phyloP scores from a whole-genome alignment of 2,329 filamentous ascomycete genomes.

The Bretziella fagacearum region DNA sequence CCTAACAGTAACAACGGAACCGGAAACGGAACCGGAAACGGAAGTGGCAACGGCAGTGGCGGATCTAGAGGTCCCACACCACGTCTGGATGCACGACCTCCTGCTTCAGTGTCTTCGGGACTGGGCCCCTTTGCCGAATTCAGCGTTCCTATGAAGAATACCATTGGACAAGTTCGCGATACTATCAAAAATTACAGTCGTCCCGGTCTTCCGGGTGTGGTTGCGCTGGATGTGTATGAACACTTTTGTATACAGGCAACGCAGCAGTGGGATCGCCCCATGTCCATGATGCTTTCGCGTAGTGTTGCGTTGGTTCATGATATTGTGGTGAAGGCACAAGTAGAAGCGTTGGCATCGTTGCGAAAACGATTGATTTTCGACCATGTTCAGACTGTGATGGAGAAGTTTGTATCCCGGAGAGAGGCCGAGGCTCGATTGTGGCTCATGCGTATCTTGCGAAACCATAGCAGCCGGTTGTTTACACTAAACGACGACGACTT shows the following conservation, averaged over 20 bases:
- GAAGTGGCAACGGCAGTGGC: background rate
- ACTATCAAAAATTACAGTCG: constrained; percentile 38
- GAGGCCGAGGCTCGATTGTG: constrained; percentile 22
- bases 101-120: background rate
- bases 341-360: constrained; percentile 29
- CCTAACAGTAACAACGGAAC: too few species aligned
- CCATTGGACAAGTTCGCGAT: constrained; percentile 33
- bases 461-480: constrained; percentile 39
- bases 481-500: constrained; percentile 38
- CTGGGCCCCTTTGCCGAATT: constrained; percentile 25
- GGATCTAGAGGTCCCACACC: background rate
- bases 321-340: constrained; percentile 30
- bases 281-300: constrained; percentile 30
- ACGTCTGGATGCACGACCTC: background rate
- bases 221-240: constrained; percentile 43
- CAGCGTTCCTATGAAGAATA: constrained; percentile 20
- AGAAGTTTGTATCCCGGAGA: constrained; percentile 27
- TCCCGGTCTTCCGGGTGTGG: constrained; percentile 40
- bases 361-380: constrained; percentile 34
- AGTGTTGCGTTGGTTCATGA: constrained; percentile 25
- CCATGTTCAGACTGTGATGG: constrained; percentile 28
- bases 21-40: too few species aligned
- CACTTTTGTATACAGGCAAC: constrained; percentile 40
- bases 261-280: constrained; percentile 37
- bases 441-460: constrained; percentile 30